A percentile compares a stretch with the other conserved stretches of the same genome.
These are phyloP conservation scores for Tuber aestivum DNA, from an alignment of 495 filamentous ascomycete species.

Conservation along the genomic window DNA sequence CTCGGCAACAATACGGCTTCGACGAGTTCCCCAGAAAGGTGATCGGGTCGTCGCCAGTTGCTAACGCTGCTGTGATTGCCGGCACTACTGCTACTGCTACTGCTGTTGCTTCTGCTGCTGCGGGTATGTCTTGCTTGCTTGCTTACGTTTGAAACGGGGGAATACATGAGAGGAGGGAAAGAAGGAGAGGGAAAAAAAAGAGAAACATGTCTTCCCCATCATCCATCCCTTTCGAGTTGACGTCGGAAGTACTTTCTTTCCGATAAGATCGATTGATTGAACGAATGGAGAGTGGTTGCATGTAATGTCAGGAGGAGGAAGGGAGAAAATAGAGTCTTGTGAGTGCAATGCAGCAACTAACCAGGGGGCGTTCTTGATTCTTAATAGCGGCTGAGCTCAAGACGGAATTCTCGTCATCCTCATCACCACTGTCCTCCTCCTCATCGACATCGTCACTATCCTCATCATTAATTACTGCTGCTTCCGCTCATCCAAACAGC, in stretches of 20 bases:
- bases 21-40: not conserved
- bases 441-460: not conserved
- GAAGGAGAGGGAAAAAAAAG: not conserved
- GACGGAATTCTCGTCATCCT: not conserved
- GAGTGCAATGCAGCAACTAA: not conserved
- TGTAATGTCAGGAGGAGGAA: not conserved
- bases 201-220: not conserved
- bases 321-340: not conserved
- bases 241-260: not conserved
- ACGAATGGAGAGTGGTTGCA: not conserved
- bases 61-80: slow-evolving; percentile 9
- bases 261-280: not conserved
- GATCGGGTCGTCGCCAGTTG: not conserved
- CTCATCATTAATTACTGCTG: slow-evolving; percentile 2
- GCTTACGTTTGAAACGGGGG: not conserved
- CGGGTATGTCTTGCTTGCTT: slow-evolving; percentile 15
- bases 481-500: slow-evolving; percentile 1
- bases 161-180: not conserved
- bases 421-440: too few species aligned
- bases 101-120: slow-evolving; percentile 13
- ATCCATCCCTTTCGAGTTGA: not conserved
- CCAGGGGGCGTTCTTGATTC: not conserved
- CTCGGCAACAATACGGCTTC: not conserved
- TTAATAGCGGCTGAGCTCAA: not conserved
- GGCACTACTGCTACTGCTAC: slow-evolving; percentile 21